Percentiles rank a stretch among this genome's conserved stretches.
phyloP scores from a whole-genome alignment of 371 early-diverging fungal genomes.

The Mucor piriformis region DNA sequence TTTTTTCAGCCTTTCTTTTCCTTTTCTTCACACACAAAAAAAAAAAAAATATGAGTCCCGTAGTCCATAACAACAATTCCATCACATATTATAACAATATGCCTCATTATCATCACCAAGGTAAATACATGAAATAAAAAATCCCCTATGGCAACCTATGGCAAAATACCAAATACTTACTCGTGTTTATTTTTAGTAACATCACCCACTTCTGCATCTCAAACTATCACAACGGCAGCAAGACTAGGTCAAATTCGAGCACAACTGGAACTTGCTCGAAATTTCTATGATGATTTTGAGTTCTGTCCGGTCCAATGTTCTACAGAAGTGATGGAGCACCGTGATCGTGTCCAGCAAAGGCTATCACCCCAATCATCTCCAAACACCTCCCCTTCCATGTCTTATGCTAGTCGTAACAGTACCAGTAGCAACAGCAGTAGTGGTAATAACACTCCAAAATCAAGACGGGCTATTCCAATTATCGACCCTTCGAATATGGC shows the following conservation, averaged over 20 bases:
- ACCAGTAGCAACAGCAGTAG: background rate
- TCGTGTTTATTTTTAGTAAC: background rate
- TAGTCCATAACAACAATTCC: constrained; percentile 11
- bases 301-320: constrained; percentile 45
- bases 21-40: background rate
- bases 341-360: constrained; percentile 47
- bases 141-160: too few relatives aligned
- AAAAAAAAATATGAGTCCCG: constrained; percentile 18
- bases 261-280: constrained; percentile 49
- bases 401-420: constrained; percentile 6
- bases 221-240: constrained; percentile 6
- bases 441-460: constrained; percentile 15
- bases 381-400: constrained; percentile 36
- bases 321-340: constrained; percentile 40
- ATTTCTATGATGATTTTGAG: constrained; percentile 52
- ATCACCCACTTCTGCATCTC: constrained; percentile 6
- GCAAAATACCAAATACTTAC: background rate
- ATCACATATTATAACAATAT: constrained; percentile 21
- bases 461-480: constrained; percentile 45
- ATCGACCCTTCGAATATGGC: constrained; percentile 48
- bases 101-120: constrained; percentile 9
- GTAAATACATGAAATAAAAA: constrained; percentile 3
- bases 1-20: constrained; percentile 4
- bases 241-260: constrained; percentile 43
- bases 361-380: constrained; percentile 50